Conservation (phyloP, 805 yeast species). For the Starmerella lactis-condensi region DNA sequence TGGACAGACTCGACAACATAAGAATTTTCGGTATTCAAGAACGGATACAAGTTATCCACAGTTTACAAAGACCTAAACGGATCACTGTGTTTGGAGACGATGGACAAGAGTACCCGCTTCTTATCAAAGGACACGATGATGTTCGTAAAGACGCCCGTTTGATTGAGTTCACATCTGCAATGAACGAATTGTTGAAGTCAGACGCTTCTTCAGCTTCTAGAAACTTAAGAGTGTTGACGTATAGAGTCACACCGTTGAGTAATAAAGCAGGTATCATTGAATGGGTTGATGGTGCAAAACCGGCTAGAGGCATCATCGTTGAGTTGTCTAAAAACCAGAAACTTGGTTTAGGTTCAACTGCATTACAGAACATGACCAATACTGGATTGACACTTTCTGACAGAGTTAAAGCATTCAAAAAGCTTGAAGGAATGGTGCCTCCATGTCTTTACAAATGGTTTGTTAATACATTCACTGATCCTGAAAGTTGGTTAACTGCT, state of each 20-base stretch:
- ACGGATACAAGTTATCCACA: conserved; percentile 49
- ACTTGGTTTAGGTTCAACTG: conserved; percentile 19
- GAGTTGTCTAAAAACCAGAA: conserved; percentile 17
- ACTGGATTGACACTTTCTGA: conserved; percentile 1
- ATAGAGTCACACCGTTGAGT: conserved; percentile 73
- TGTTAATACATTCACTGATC: conserved; percentile 73
- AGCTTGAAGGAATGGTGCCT: conserved; percentile 22
- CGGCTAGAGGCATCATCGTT: conserved; percentile 45
- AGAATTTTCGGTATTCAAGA: conserved; percentile 46
- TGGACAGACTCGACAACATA: conserved; percentile 12
- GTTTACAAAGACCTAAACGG: conserved; percentile 76
- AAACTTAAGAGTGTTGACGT: conserved; percentile 51
- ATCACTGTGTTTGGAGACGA: conserved; percentile 61
- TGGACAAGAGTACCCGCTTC: conserved; percentile 49
- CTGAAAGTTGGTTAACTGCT: conserved; percentile 68
- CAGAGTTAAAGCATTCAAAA: conserved; percentile 24
- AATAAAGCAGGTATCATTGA: conserved; percentile 83
- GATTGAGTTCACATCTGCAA: conserved; percentile 75
- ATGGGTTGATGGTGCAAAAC: conserved; percentile 60
- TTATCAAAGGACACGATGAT: conserved; percentile 79
- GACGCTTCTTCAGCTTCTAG: conserved; percentile 61
- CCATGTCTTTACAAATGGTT: conserved; percentile 70
- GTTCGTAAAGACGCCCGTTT: conserved; percentile 87
- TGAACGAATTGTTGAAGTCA: conserved; percentile 50
- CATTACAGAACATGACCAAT: conserved; percentile 24